phyloP scores from a whole-genome alignment of 768 basidiomycete genomes.

The Hortiboletus flavorubellus region DNA sequence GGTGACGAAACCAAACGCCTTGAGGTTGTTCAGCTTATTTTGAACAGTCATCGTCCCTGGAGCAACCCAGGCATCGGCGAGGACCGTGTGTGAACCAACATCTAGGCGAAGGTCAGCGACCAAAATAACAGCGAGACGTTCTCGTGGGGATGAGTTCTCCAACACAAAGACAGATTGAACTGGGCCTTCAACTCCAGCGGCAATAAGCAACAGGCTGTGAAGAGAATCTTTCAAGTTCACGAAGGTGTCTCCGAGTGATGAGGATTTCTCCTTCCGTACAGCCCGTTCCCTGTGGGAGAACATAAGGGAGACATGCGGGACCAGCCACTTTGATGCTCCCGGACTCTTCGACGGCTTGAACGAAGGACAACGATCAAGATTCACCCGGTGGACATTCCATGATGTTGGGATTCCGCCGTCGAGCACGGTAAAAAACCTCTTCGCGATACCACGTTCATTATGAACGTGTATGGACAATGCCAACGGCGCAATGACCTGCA shows the following conservation, averaged over 20 bases:
- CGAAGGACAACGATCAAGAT: slow-evolving; percentile 34
- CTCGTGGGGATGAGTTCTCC: slow-evolving; percentile 8
- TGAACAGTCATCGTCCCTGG: slow-evolving; percentile 29
- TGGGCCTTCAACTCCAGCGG: slow-evolving; percentile 23
- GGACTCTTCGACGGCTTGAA: slow-evolving; percentile 21
- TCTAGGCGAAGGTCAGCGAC: slow-evolving; percentile 47
- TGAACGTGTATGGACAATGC: slow-evolving; percentile 13
- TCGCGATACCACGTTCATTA: slow-evolving; percentile 18
- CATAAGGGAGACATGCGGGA: slow-evolving; percentile 30
- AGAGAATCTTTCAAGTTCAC: slow-evolving; percentile 34
- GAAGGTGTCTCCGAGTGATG: slow-evolving; percentile 22
- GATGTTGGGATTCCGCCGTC: slow-evolving; percentile 9
- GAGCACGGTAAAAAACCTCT: slow-evolving; percentile 29
- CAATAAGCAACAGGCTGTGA: slow-evolving; percentile 24
- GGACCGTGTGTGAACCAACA: slow-evolving; percentile 44
- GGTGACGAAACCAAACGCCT: slow-evolving; percentile 12
- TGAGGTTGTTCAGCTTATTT: background rate
- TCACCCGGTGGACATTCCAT: slow-evolving; percentile 41
- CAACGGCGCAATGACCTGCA: slow-evolving; percentile 21
- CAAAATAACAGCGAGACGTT: slow-evolving; percentile 43
- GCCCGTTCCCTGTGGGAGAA: slow-evolving; percentile 33
- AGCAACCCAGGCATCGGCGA: slow-evolving; percentile 49
- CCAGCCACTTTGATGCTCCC: slow-evolving; percentile 29
- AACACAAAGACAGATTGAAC: slow-evolving; percentile 21
- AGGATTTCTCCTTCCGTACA: background rate